A percentile compares a stretch with the other conserved stretches of the same genome.
Evolutionary conservation across 2,329 filamentous ascomycete genomes (phyloP).

Genomic region (Nigrospora osmanthi): DNA sequence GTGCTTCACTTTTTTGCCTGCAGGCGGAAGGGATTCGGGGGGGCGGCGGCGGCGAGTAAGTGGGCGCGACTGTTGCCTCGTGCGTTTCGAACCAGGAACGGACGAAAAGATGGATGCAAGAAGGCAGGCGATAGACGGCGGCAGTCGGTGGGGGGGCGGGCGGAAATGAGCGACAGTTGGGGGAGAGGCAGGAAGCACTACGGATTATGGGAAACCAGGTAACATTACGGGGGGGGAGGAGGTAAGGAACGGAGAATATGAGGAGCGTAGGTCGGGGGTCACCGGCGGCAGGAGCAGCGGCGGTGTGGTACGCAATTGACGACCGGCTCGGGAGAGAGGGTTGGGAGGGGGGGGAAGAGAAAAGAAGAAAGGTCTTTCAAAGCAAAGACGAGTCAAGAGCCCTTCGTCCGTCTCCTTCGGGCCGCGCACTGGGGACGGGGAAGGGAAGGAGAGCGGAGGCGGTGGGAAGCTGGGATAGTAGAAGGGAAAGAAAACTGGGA

Average conservation of each 20-base stretch:
- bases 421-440: too few relatives aligned
- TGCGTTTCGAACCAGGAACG: background rate
- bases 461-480: too few relatives aligned
- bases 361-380: too few relatives aligned
- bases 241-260: background rate
- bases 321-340: background rate
- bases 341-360: background rate
- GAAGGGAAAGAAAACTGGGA: too few relatives aligned
- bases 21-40: background rate
- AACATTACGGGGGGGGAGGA: background rate
- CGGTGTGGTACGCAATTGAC: constrained; percentile 1
- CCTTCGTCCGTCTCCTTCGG: too few relatives aligned
- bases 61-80: background rate
- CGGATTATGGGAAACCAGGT: background rate
- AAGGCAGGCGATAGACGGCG: background rate
- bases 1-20: background rate
- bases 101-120: background rate
- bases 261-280: background rate
- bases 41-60: background rate
- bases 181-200: background rate
- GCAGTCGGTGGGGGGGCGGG: background rate
- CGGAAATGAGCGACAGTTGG: background rate
- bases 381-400: too few relatives aligned
- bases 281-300: background rate
- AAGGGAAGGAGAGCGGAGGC: too few relatives aligned